Base-by-base conservation (phyloP, 306 rosid genomes). In the Rosa chinensis region DNA sequence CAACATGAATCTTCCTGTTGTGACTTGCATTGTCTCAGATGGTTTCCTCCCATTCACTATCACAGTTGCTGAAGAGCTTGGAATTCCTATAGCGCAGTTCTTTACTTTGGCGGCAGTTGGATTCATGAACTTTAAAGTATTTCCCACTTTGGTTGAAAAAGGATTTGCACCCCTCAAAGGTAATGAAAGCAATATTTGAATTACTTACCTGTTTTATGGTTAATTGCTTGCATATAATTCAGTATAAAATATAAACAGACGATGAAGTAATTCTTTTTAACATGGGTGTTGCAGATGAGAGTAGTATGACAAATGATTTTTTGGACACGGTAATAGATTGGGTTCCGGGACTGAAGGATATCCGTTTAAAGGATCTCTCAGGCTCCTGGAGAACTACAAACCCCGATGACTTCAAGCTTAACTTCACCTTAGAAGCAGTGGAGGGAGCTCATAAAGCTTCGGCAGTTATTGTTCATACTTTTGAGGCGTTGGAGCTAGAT, bases 231-330 rank as follows among this genome's bases (percentile, higher is more conserved):
- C 28, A 37, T 28, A 6, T 61, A 3, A 10, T 25, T 25, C 25
- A 25, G 25, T 28, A 6, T 61, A 3, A 10, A 59, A 6, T 50
- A 50, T 6, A 64, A 64, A 12, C 28, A 66, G 61, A 20, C 23
- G 61, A 66, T 35, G 21, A 14, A 68, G 18, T 18, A 20, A n/a
- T 56, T 37, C 13, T 28, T 35, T 6, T 67, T 20, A 37, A 16
- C n/a, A 61, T 72, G 42, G n/a, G 63, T 56, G 48, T 67, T 68
- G 67, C 45, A 80, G 75, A 80, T 66, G 70, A 53, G 75, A 74
- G 45, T 4, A 40, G 40, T 28, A 11, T 80, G 44, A 78, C 45
- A 44, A 12, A 70, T 4, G 75, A 11, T 1, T 37, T 66, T 49
- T 10, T 73, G 53, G 83, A 80, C 52, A 74, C 14, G 44, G 32